phyloP scores from a whole-genome alignment of 345 rosid genomes.

The Erucastrum elatum region DNA sequence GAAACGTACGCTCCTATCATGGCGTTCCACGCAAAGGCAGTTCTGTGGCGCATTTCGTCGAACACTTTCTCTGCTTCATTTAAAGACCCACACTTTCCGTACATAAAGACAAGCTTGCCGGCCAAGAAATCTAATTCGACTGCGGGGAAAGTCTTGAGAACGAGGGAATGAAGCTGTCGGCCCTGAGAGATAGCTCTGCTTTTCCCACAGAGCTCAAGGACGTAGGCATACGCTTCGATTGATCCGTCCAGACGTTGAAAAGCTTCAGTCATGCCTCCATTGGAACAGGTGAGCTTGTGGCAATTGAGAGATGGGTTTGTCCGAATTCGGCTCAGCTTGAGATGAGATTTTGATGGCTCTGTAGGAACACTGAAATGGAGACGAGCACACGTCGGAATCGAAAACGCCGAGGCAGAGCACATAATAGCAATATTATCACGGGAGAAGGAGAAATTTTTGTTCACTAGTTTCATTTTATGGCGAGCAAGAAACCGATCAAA shows the following conservation, averaged over 20 bases:
- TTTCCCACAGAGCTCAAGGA: constrained; percentile 55
- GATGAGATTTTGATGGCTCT: constrained; percentile 5
- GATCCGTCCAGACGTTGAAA: neutral
- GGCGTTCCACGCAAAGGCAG: constrained; percentile 75
- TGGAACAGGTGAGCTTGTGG: neutral
- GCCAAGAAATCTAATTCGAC: constrained; percentile 45
- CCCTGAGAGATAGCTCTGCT: constrained; percentile 46
- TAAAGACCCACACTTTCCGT: constrained; percentile 59
- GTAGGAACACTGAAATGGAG: constrained; percentile 20
- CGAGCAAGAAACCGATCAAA: neutral
- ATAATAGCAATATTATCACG: neutral
- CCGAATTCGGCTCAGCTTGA: constrained; percentile 22
- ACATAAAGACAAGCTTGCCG: constrained; percentile 74
- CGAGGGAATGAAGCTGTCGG: constrained; percentile 57
- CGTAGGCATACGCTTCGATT: constrained; percentile 45
- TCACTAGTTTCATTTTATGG: neutral
- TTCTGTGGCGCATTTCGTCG: constrained; percentile 62
- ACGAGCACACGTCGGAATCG: constrained; percentile 12
- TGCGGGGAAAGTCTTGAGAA: constrained; percentile 42
- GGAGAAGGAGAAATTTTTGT: neutral
- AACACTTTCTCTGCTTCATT: constrained; percentile 61
- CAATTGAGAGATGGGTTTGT: neutral
- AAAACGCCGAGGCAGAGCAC: constrained; percentile 33
- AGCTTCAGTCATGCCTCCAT: neutral
- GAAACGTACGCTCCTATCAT: constrained; percentile 66